Evolutionary conservation across 768 basidiomycete genomes (phyloP).

Genomic region (Cubamyces lactineus): DNA sequence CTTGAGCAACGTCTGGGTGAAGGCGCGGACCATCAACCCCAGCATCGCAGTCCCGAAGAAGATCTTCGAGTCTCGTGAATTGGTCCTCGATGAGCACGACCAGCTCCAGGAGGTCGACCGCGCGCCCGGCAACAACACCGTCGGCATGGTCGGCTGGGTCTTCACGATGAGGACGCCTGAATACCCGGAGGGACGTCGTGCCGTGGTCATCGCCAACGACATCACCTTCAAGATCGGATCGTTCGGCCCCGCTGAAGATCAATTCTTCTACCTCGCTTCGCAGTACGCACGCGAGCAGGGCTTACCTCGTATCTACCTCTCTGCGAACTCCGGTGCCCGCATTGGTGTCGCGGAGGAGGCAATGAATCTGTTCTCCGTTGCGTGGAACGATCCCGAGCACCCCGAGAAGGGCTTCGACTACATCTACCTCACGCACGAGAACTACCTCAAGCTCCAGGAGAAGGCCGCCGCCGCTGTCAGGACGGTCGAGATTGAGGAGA

Average conservation of each 20-base stretch:
- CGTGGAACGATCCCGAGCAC: constrained; percentile 80
- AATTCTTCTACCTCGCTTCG: constrained; percentile 94
- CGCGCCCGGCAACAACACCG: constrained; percentile 90
- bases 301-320: constrained; percentile 94
- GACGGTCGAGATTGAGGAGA: constrained; percentile 81
- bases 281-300: constrained; percentile 90
- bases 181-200: constrained; percentile 83
- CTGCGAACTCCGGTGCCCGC: constrained; percentile 98
- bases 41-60: constrained; percentile 75
- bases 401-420: constrained; percentile 98
- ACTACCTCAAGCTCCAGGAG: constrained; percentile 86
- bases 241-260: constrained; percentile 94
- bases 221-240: constrained; percentile 99
- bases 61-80: constrained; percentile 82
- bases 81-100: constrained; percentile 93
- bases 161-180: constrained; percentile 93
- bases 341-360: constrained; percentile 95
- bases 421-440: constrained; percentile 93
- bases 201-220: constrained; percentile 94
- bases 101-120: constrained; percentile 89
- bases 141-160: constrained; percentile 99
- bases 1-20: constrained; percentile 89
- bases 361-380: constrained; percentile 83
- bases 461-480: constrained; percentile 79
- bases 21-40: constrained; percentile 64